Percentiles rank a stretch among this genome's conserved stretches.
Evolutionary conservation across 106 monocot genomes (phyloP).

Genomic region (Alisma plantagoaquatica): DNA sequence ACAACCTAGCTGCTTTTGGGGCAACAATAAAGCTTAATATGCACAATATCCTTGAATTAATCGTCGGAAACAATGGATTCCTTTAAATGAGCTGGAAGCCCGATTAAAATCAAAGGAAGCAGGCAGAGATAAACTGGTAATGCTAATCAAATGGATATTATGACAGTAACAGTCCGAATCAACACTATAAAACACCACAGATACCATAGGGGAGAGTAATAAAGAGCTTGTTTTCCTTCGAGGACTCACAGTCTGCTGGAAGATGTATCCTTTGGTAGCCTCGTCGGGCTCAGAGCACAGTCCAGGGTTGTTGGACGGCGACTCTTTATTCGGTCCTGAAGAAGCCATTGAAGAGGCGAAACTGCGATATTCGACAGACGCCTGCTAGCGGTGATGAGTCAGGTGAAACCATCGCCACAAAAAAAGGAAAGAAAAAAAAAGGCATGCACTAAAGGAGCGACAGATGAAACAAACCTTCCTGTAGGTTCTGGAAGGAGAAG

Average conservation of each 20-base stretch:
- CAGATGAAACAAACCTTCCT: too few species aligned
- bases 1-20: too few species aligned
- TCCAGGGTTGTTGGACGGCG: constrained; percentile 79
- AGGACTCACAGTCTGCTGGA: constrained; percentile 79
- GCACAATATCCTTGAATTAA: too few species aligned
- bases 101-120: background rate
- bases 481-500: too few species aligned
- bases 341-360: constrained; percentile 56
- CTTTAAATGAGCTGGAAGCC: background rate
- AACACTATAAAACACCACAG: background rate
- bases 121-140: background rate
- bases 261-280: constrained; percentile 82
- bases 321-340: constrained; percentile 43
- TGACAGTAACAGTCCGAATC: background rate
- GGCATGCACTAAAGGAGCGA: too few species aligned
- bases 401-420: too few species aligned
- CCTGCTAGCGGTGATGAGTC: too few species aligned
- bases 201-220: background rate
- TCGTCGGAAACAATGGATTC: too few species aligned
- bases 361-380: too few species aligned
- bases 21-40: too few species aligned
- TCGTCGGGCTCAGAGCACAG: constrained; percentile 54
- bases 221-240: too few species aligned
- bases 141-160: background rate
- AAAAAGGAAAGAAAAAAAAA: too few species aligned